These are phyloP conservation scores for Reticulomyxa filosa DNA, from an alignment of 78 protist genomes.

Conservation along the genomic window DNA sequence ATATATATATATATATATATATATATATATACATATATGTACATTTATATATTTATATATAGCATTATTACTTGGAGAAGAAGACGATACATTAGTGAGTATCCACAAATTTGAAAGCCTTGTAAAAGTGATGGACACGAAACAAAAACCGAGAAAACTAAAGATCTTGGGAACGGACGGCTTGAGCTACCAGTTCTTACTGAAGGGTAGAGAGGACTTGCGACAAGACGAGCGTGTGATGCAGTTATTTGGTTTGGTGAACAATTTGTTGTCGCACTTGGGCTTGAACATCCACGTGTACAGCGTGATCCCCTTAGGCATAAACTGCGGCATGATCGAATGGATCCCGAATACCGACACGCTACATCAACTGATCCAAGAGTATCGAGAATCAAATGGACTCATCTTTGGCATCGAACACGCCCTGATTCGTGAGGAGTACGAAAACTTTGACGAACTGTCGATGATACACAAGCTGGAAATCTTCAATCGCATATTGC, in stretches of 20 bases:
- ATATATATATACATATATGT: background rate
- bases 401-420: no score
- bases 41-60: background rate
- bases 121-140: conserved; percentile 66
- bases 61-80: no score
- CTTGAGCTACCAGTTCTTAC: conserved; percentile 45
- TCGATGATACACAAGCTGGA: no score
- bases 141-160: conserved; percentile 91
- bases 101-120: conserved; percentile 42
- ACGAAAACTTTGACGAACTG: conserved; percentile 88
- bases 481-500: no score
- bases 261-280: conserved; percentile 59
- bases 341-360: conserved; percentile 83
- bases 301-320: conserved; percentile 57
- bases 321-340: conserved; percentile 51
- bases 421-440: conserved; percentile 72
- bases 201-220: conserved; percentile 85
- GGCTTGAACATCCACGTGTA: conserved; percentile 53
- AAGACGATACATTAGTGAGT: no score
- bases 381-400: no score
- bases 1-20: background rate
- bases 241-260: conserved; percentile 90
- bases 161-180: conserved; percentile 37
- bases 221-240: conserved; percentile 49
- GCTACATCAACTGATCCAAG: conserved; percentile 55